These are phyloP conservation scores for Gracilaria gracilis DNA, from an alignment of 23 red algal genomes.

Conservation along the genomic window DNA sequence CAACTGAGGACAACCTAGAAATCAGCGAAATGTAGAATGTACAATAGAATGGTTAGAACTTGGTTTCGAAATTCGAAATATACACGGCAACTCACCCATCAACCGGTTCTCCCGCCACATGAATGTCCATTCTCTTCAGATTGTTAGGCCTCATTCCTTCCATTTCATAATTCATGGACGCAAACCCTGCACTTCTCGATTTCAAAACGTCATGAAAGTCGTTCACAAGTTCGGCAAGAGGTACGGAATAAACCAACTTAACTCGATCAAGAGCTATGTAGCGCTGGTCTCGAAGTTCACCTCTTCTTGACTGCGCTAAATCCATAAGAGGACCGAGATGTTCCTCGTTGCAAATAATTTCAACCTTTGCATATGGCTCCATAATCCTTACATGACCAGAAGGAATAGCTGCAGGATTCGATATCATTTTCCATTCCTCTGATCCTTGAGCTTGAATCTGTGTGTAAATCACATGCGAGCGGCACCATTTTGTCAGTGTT, in stretches of 20 bases:
- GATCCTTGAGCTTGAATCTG: conserved; percentile 20
- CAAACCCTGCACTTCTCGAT: conserved; percentile 76
- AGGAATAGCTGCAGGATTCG: conserved; percentile 62
- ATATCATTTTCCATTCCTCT: conserved; percentile 43
- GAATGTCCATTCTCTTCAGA: conserved; percentile 82
- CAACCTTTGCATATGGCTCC: conserved; percentile 89
- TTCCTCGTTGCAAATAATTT: conserved; percentile 86
- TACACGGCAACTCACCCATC: conserved; percentile 46
- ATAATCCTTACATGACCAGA: conserved; percentile 76
- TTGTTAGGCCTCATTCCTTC: conserved; percentile 55
- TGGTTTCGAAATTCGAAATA: not conserved
- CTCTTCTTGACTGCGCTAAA: conserved; percentile 82
- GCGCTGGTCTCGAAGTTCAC: conserved; percentile 87
- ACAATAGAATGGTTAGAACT: not conserved
- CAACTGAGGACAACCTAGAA: conserved; percentile 66
- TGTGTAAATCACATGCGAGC: not conserved
- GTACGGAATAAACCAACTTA: conserved; percentile 71
- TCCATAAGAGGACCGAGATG: conserved; percentile 95
- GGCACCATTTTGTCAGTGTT: not conserved
- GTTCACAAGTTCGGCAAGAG: conserved; percentile 78
- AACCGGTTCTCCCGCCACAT: conserved; percentile 75
- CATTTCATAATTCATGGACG: conserved; percentile 81
- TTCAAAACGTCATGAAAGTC: conserved; percentile 88
- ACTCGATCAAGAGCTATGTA: conserved; percentile 75
- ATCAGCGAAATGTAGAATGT: too few species aligned